Evolutionary conservation across 2,329 filamentous ascomycete genomes (phyloP).

Genomic region (Epichloe sp.): DNA sequence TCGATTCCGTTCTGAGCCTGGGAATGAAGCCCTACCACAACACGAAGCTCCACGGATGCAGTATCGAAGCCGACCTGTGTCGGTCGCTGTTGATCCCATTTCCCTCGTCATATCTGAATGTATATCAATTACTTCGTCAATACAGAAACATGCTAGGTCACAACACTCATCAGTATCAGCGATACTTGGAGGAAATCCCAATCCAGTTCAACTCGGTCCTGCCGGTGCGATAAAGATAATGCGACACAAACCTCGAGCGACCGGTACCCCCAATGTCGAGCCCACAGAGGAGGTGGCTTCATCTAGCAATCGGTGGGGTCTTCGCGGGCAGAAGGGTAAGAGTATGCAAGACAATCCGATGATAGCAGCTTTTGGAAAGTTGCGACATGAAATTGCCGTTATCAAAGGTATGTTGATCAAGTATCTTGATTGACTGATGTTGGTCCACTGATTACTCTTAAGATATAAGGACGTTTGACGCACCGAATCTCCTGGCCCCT

Average conservation of each 20-base stretch:
- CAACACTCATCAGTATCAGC: constrained; percentile 92
- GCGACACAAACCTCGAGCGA: constrained; percentile 27
- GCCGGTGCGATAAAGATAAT: constrained; percentile 28
- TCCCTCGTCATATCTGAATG: constrained; percentile 96
- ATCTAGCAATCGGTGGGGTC: constrained; percentile 77
- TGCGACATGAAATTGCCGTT: constrained; percentile 75
- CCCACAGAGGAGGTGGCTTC: constrained; percentile 30
- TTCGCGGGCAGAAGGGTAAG: constrained; percentile 89
- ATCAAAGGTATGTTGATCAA: constrained; percentile 51
- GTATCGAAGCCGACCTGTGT: constrained; percentile 49
- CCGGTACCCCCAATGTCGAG: constrained; percentile 24
- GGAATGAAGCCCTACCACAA: not conserved
- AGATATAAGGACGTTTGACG: constrained; percentile 85
- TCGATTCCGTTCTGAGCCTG: not conserved
- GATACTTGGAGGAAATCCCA: constrained; percentile 70
- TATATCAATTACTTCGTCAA: constrained; percentile 93
- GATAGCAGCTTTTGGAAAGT: constrained; percentile 83
- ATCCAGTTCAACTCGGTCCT: constrained; percentile 39
- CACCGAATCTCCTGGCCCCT: constrained; percentile 75
- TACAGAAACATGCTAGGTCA: constrained; percentile 94
- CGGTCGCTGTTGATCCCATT: constrained; percentile 80
- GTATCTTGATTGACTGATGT: too few species aligned
- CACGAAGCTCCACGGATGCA: constrained; percentile 35
- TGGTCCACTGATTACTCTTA: not conserved
- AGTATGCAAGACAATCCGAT: constrained; percentile 96